Evolutionary conservation across 352 stramenopile genomes (phyloP).

Genomic region (Globisporangium heterothallicum): DNA sequence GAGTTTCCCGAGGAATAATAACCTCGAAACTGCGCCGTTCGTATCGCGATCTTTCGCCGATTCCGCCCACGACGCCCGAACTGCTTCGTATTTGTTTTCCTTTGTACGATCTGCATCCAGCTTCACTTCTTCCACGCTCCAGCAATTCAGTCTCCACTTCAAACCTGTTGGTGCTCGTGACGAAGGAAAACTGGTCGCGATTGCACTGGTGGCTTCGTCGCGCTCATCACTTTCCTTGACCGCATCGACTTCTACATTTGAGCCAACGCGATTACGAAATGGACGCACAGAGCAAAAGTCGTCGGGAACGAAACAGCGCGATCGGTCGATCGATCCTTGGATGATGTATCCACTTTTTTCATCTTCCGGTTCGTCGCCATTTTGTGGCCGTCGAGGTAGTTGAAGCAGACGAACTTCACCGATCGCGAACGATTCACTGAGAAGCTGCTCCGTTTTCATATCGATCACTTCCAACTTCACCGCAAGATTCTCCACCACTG

Average conservation of each 20-base stretch:
- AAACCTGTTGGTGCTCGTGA: conserved; percentile 1
- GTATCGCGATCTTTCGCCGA: conserved; percentile 48
- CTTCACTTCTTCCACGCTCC: conserved; percentile 57
- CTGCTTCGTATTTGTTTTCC: conserved; percentile 45
- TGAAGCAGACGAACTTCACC: conserved; percentile 44
- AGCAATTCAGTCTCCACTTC: conserved; percentile 50
- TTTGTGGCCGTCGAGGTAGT: conserved; percentile 27
- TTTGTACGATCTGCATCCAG: conserved; percentile 50
- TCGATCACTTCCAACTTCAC: conserved; percentile 61
- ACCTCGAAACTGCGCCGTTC: conserved; percentile 41
- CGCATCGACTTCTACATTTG: neutral
- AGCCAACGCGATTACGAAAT: conserved; percentile 26
- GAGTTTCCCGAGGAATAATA: conserved; percentile 40
- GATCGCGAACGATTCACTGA: conserved; percentile 23
- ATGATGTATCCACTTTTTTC: conserved; percentile 42
- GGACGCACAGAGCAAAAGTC: conserved; percentile 50
- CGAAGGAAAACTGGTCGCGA: conserved; percentile 3
- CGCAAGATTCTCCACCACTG: conserved; percentile 24
- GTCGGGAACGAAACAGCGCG: conserved; percentile 36
- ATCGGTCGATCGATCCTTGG: conserved; percentile 55
- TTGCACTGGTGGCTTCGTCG: neutral
- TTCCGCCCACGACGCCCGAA: conserved; percentile 46
- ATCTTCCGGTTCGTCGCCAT: neutral
- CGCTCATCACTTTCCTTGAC: conserved; percentile 12
- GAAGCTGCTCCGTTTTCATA: conserved; percentile 16